Conservation (phyloP, 1,284 basidiomycete species). For the Cryptococcus amylolentus region DNA sequence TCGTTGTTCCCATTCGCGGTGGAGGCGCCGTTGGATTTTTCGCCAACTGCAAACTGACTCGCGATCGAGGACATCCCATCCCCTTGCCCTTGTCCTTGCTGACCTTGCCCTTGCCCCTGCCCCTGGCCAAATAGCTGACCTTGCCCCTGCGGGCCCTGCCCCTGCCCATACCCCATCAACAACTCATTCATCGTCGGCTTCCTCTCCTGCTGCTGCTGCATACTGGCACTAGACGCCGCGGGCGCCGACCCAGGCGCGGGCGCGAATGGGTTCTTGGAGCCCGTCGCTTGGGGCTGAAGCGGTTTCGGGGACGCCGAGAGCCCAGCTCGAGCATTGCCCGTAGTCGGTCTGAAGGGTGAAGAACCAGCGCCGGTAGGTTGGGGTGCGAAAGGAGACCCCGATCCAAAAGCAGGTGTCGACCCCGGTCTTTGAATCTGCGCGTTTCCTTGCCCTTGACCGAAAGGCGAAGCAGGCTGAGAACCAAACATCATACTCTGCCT, state of each 20-base stretch:
- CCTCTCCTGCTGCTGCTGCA: slow-evolving; percentile 64
- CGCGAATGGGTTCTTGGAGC: slow-evolving; percentile 93
- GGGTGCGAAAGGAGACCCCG: neutral
- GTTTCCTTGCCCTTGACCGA: slow-evolving; percentile 36
- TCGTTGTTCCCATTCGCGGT: slow-evolving; percentile 3
- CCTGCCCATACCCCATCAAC: slow-evolving; percentile 53
- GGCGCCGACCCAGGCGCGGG: slow-evolving; percentile 59
- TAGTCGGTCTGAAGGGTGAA: slow-evolving; percentile 22
- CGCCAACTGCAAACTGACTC: slow-evolving; percentile 39
- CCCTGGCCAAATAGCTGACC: slow-evolving; percentile 1
- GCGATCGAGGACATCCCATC: slow-evolving; percentile 43
- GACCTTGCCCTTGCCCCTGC: slow-evolving; percentile 6
- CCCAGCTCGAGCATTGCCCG: slow-evolving; percentile 49
- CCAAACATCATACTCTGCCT: slow-evolving; percentile 51
- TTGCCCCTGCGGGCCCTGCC: slow-evolving; percentile 9
- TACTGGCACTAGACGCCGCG: neutral
- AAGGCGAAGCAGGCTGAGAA: slow-evolving; percentile 28
- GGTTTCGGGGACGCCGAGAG: slow-evolving; percentile 33
- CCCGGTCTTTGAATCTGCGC: slow-evolving; percentile 27
- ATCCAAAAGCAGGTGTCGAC: slow-evolving; percentile 24
- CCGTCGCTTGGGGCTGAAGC: slow-evolving; percentile 86
- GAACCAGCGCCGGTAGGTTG: neutral
- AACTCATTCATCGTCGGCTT: slow-evolving; percentile 78
- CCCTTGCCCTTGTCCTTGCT: slow-evolving; percentile 11
- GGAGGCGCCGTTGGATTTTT: neutral